A percentile compares a stretch with the other conserved stretches of the same genome.
These are phyloP conservation scores for Marasmius tenuissimus DNA, from an alignment of 1,284 basidiomycete genomes.

Conservation along the genomic window DNA sequence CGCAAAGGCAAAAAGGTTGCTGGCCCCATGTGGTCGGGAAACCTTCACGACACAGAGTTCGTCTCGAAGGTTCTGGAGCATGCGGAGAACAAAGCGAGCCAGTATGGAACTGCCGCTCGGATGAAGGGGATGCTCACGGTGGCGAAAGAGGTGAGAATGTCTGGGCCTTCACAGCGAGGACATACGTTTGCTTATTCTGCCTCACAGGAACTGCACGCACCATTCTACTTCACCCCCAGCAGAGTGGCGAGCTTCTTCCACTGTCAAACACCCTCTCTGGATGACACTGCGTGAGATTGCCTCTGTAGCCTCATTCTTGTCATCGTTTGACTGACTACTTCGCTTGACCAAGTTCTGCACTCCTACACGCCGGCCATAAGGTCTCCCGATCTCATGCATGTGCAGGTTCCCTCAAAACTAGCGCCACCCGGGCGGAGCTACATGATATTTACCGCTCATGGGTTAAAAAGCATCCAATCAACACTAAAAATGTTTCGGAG, in stretches of 20 bases:
- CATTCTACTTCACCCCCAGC: slow-evolving; percentile 92
- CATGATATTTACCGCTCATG: slow-evolving; percentile 86
- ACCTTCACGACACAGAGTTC: slow-evolving; percentile 81
- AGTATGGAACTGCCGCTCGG: slow-evolving; percentile 78
- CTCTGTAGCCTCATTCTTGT: not conserved
- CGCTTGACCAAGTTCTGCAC: slow-evolving; percentile 61
- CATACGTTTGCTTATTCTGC: no score
- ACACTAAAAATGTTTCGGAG: slow-evolving; percentile 75
- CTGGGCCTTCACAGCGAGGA: not conserved
- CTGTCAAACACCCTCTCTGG: slow-evolving; percentile 74
- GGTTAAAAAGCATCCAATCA: slow-evolving; percentile 82
- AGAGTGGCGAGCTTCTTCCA: slow-evolving; percentile 84
- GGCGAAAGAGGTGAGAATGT: slow-evolving; percentile 72
- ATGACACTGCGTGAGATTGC: slow-evolving; percentile 67
- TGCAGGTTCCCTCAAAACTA: slow-evolving; percentile 90
- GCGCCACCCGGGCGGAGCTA: slow-evolving; percentile 71
- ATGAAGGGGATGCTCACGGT: slow-evolving; percentile 97
- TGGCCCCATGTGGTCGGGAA: slow-evolving; percentile 96
- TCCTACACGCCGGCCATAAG: slow-evolving; percentile 83
- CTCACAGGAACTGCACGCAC: slow-evolving; percentile 71
- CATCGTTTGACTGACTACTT: not conserved
- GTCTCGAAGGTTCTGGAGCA: slow-evolving; percentile 75
- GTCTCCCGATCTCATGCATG: slow-evolving; percentile 90
- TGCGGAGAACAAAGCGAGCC: slow-evolving; percentile 57
- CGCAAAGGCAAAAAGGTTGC: slow-evolving; percentile 54